Evolutionary conservation across 441 rosid genomes (phyloP).

Genomic region (Cnidoscolus chayamansa): DNA sequence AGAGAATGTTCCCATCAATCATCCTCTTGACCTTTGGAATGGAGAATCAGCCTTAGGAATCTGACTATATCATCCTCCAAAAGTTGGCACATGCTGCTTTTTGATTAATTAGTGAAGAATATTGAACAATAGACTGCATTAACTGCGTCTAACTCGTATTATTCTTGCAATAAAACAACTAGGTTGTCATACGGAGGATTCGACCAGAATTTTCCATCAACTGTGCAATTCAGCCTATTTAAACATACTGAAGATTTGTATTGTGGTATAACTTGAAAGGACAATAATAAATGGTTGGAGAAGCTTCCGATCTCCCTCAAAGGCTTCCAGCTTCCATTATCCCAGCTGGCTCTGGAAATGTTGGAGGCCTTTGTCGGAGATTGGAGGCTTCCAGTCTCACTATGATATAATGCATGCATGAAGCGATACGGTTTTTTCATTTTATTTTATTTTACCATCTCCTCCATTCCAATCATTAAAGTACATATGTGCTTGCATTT

Average conservation of each 20-base stretch:
- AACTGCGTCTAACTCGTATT: too few species aligned
- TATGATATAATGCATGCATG: neutral
- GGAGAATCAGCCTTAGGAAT: slow-evolving; percentile 13
- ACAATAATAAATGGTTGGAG: slow-evolving; percentile 19
- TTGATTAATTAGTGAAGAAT: neutral
- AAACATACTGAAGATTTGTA: neutral
- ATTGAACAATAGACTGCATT: neutral
- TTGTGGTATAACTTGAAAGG: neutral
- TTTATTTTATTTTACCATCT: too few species aligned
- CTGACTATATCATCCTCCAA: neutral
- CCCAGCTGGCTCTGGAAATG: neutral
- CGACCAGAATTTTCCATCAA: neutral
- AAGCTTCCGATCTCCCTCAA: slow-evolving; percentile 37
- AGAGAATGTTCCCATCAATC: slow-evolving; percentile 5
- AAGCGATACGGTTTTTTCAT: too few species aligned
- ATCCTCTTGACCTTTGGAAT: slow-evolving; percentile 26
- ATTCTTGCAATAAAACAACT: neutral
- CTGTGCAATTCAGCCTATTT: slow-evolving; percentile 4
- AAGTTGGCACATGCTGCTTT: neutral
- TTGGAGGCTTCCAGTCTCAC: slow-evolving; percentile 20
- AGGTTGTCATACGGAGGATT: neutral
- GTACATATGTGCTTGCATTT: too few species aligned
- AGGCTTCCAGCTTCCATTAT: slow-evolving; percentile 31
- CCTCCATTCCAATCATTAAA: too few species aligned
- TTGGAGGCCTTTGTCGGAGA: slow-evolving; percentile 22